Evolutionary conservation across 2,329 filamentous ascomycete species (phyloP).

Genomic region (Verticillium zaregamsianum): DNA sequence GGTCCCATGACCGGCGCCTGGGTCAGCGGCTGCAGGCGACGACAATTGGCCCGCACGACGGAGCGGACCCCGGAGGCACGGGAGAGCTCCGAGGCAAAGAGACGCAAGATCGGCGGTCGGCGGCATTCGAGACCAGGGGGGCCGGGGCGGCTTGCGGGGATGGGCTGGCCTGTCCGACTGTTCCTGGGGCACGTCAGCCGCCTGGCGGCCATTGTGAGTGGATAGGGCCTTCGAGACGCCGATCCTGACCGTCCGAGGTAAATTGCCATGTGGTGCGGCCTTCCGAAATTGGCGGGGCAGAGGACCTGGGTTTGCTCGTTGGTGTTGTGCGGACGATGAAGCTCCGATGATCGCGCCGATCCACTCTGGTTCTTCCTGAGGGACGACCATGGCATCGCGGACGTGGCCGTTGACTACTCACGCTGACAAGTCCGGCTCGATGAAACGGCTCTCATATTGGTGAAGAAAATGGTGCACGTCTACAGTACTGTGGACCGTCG

Average conservation of each 20-base stretch:
- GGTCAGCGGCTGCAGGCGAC: background rate
- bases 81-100: background rate
- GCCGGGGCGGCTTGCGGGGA: background rate
- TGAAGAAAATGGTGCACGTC: too few species aligned
- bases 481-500: too few species aligned
- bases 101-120: background rate
- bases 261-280: background rate
- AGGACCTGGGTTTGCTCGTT: background rate
- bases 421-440: background rate
- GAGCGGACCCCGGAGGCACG: background rate
- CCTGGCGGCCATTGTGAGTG: background rate
- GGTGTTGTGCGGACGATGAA: background rate
- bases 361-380: background rate
- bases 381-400: background rate
- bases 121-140: background rate
- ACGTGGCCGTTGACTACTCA: background rate
- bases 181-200: background rate
- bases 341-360: background rate
- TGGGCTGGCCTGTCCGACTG: background rate
- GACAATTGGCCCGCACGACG: background rate
- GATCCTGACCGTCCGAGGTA: background rate
- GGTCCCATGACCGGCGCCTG: background rate
- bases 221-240: background rate
- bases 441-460: too few species aligned
- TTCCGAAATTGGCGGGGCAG: background rate